Percentiles rank a stretch among this genome's conserved stretches.
phyloP scores from a whole-genome alignment of 768 basidiomycete genomes.

The Leccinum aurantiacum region DNA sequence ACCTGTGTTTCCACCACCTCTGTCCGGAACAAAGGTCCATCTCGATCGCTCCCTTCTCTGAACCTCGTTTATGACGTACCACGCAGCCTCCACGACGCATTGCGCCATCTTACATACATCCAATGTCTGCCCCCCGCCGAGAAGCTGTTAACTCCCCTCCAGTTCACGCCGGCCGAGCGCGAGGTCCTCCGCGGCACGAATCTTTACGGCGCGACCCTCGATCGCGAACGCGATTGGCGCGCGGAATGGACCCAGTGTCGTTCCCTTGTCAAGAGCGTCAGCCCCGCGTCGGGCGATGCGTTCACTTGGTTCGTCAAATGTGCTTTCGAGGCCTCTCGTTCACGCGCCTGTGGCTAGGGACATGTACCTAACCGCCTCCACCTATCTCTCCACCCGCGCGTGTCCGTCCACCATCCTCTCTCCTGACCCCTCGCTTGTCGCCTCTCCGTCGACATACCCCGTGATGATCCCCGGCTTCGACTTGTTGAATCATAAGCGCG shows the following conservation, averaged over 20 bases:
- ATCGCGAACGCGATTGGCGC: conserved; percentile 62
- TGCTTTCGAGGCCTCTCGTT: conserved; percentile 21
- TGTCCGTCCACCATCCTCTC: conserved; percentile 86
- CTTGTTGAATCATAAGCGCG: conserved; percentile 80
- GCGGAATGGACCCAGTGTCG: conserved; percentile 61
- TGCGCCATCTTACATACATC: conserved; percentile 60
- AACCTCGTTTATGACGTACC: conserved; percentile 4
- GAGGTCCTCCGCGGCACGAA: conserved; percentile 76
- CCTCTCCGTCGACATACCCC: conserved; percentile 58
- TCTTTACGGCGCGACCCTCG: conserved; percentile 71
- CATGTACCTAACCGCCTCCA: conserved; percentile 66
- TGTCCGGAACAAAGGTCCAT: conserved; percentile 37
- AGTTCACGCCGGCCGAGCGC: conserved; percentile 65
- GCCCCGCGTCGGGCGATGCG: conserved; percentile 40
- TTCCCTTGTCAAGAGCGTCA: conserved; percentile 16
- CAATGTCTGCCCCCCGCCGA: conserved; percentile 52
- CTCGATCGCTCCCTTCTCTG: conserved; percentile 1
- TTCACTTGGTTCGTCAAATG: conserved; percentile 68
- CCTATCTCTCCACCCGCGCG: conserved; percentile 82
- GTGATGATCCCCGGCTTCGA: conserved; percentile 88
- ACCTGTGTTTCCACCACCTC: conserved; percentile 66
- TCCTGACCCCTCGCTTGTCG: conserved; percentile 48
- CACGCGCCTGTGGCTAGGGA: conserved; percentile 48
- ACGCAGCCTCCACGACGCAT: conserved; percentile 16
- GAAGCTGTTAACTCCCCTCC: conserved; percentile 68